These are phyloP conservation scores for Phytophthora podocarpi DNA, from an alignment of 352 stramenopile genomes.

Conservation along the genomic window DNA sequence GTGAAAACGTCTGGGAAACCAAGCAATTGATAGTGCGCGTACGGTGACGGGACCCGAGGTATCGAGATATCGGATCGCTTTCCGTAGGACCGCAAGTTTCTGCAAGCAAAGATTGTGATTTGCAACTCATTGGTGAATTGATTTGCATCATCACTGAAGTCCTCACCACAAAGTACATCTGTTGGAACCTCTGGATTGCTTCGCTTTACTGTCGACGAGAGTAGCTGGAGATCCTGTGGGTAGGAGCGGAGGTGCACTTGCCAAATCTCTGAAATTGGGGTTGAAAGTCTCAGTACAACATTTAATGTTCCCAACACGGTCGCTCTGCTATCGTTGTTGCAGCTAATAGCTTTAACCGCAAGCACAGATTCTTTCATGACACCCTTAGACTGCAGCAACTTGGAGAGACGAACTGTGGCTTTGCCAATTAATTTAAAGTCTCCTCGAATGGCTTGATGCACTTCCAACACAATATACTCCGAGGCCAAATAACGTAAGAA, in stretches of 20 bases:
- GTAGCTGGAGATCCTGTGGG: conserved; percentile 78
- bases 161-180: conserved; percentile 26
- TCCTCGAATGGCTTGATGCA: conserved; percentile 87
- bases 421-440: conserved; percentile 90
- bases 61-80: conserved; percentile 41
- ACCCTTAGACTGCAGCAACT: conserved; percentile 78
- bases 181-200: neutral
- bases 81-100: conserved; percentile 51
- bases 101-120: conserved; percentile 70
- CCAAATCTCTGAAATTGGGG: conserved; percentile 92
- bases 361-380: conserved; percentile 69
- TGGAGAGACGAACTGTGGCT: conserved; percentile 64
- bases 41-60: conserved; percentile 64
- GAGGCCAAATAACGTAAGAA: conserved; percentile 92
- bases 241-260: conserved; percentile 89
- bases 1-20: conserved; percentile 91
- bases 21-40: conserved; percentile 92
- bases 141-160: conserved; percentile 23
- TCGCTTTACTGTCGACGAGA: conserved; percentile 32
- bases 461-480: conserved; percentile 85
- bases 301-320: conserved; percentile 73
- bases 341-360: conserved; percentile 44
- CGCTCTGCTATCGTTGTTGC: conserved; percentile 26
- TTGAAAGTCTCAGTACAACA: conserved; percentile 85
- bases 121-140: conserved; percentile 63